Evolutionary conservation across 2,329 filamentous ascomycete species (phyloP), one percentile per base, ranked within the genome.

Genomic region (Hysterium pulicare): DNA sequence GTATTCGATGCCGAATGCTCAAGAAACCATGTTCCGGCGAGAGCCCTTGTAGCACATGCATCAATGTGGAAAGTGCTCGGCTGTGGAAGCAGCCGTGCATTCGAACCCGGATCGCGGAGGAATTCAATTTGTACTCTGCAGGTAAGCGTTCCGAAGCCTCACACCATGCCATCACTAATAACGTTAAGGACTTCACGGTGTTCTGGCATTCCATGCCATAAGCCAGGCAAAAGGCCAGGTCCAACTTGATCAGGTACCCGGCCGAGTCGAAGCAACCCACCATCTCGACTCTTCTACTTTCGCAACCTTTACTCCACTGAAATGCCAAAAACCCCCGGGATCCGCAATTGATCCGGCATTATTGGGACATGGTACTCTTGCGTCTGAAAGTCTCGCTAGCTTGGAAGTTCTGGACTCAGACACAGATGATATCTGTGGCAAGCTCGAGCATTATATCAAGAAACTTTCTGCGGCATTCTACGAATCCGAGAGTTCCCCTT

Each of bases 11-110:
- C 56, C 76, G 79, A 11, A 82, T 83, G 79, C 64, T 83, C 19
- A 83, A 82, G 64, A 83, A 83, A 53, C 76, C 78, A 34, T 83
- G 79, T 51, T 82, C 79, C 7, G 76, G 76, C 24, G 78, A 77
- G 16, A 80, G 71, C 30, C 79, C 79, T 13, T 83, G 79, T 57
- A 75, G 67, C 20, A 79, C 77, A 8, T 83, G 79, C 49, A 70
- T 70, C 38, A 75, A 74, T 46, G 75, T 83, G n/a, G 77, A 81
- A 53, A 78, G 74, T 45, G 79, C 79, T 26, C 71, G 79, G 31
- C 51, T 82, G 16, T 83, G 79, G 79, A 82, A 81, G 53, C 71
- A 76, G 45, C 75, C 73, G 6, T 83, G 79, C 49, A 72, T 82
- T 33, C 71, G 79, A 11, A 79, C 76, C 15, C 74, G 76, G 17